A percentile compares a stretch with the other conserved stretches of the same genome.
Evolutionary conservation across 306 rosid species (phyloP).

Genomic region (Glycyrrhiza uralensis): DNA sequence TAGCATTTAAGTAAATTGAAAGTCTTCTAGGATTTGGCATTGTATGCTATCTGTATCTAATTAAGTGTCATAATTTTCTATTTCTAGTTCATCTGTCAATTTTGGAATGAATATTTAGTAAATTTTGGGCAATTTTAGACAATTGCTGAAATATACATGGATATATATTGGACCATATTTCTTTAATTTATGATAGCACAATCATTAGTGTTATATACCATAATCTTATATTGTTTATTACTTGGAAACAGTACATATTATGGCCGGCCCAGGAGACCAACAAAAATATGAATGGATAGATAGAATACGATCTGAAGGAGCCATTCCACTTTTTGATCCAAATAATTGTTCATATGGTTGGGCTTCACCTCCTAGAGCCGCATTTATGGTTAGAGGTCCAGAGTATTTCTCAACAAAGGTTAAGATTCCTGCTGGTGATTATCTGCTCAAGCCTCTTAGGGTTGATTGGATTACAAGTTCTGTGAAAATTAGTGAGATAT

Average conservation of each 20-base stretch:
- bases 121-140: not conserved
- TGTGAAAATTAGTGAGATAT: slow-evolving; percentile 59
- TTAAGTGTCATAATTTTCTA: not conserved
- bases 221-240: not conserved
- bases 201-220: not conserved
- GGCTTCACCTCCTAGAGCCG: slow-evolving; percentile 76
- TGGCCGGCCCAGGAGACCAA: slow-evolving; percentile 47
- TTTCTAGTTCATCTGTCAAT: not conserved
- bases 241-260: slow-evolving; percentile 33
- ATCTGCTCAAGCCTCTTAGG: slow-evolving; percentile 78
- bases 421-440: slow-evolving; percentile 72
- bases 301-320: slow-evolving; percentile 67
- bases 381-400: slow-evolving; percentile 86
- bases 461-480: slow-evolving; percentile 92
- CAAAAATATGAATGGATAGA: slow-evolving; percentile 59
- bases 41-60: not conserved
- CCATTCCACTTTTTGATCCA: slow-evolving; percentile 56
- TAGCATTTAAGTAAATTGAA: not conserved
- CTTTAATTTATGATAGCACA: not conserved
- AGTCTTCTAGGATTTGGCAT: not conserved
- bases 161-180: not conserved
- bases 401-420: slow-evolving; percentile 69
- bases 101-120: not conserved
- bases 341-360: slow-evolving; percentile 68
- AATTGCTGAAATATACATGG: not conserved